These are phyloP conservation scores for Infundibulicybe gibba DNA, from an alignment of 768 basidiomycete genomes.

Conservation along the genomic window DNA sequence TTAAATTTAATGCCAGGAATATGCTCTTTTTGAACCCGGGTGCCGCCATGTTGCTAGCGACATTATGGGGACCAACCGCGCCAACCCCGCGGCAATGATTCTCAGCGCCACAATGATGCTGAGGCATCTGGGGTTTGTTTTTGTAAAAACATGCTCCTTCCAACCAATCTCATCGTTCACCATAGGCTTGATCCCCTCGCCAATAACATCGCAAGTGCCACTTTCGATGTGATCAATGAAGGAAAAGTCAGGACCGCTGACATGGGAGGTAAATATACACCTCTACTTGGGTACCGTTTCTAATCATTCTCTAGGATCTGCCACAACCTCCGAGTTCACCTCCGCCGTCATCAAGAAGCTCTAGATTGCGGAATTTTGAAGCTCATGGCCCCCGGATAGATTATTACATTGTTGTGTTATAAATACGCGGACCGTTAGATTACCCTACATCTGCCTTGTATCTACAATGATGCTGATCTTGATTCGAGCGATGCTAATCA, in stretches of 20 bases:
- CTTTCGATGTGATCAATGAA: constrained; percentile 88
- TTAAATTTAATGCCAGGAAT: constrained; percentile 54
- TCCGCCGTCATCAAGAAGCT: constrained; percentile 85
- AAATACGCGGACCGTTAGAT: constrained; percentile 1
- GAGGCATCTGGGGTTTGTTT: constrained; percentile 83
- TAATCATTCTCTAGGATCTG: constrained; percentile 51
- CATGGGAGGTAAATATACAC: constrained; percentile 74
- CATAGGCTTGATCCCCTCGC: constrained; percentile 86
- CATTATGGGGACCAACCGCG: constrained; percentile 94
- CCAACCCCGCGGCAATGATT: constrained; percentile 97
- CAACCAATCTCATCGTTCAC: constrained; percentile 12
- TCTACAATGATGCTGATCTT: too few relatives aligned
- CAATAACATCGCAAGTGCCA: constrained; percentile 88
- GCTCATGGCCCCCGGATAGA: too few relatives aligned
- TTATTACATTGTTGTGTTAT: too few relatives aligned
- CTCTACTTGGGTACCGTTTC: neutral
- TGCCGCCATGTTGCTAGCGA: constrained; percentile 94
- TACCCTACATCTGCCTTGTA: constrained; percentile 8
- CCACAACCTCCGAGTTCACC: constrained; percentile 95
- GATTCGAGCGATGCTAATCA: too few relatives aligned
- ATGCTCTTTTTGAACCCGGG: constrained; percentile 97
- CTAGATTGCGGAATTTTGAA: constrained; percentile 21
- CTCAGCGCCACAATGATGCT: constrained; percentile 98
- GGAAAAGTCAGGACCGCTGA: constrained; percentile 91
- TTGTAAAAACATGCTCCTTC: neutral